These are phyloP conservation scores for Pseudogymnoascus sp. DNA, from an alignment of 2,329 filamentous ascomycete genomes.

Conservation along the genomic window DNA sequence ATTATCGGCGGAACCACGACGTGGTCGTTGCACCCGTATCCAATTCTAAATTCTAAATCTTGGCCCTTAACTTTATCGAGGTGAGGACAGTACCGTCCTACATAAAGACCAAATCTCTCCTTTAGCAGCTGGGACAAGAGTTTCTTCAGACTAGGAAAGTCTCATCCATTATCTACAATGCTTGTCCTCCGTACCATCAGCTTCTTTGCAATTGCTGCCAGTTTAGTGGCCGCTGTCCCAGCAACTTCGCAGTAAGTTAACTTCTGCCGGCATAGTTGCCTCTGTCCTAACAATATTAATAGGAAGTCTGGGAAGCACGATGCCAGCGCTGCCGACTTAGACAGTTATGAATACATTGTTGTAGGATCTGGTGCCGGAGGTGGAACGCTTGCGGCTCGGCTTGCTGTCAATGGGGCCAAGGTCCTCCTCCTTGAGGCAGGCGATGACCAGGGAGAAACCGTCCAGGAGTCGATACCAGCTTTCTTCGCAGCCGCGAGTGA, in stretches of 20 bases:
- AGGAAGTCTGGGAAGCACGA: neutral
- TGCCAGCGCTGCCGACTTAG: neutral
- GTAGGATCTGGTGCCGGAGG: constrained; percentile 45
- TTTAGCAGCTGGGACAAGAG: neutral
- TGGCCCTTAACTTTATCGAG: neutral
- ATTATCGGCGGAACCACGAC: neutral
- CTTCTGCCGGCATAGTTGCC: neutral
- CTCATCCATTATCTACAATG: neutral
- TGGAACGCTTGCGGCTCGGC: constrained; percentile 39
- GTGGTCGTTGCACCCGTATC: neutral
- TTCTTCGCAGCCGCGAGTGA: constrained; percentile 37
- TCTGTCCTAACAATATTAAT: neutral
- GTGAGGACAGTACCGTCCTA: neutral
- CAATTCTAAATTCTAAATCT: neutral
- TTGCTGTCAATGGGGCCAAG: constrained; percentile 41
- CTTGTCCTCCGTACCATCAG: constrained; percentile 9
- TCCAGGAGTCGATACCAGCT: constrained; percentile 38
- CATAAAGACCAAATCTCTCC: neutral
- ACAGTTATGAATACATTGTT: constrained; percentile 42
- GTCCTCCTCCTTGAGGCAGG: constrained; percentile 45
- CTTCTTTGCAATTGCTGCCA: constrained; percentile 9
- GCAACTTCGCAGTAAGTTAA: neutral
- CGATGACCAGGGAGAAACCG: constrained; percentile 35
- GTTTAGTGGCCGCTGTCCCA: constrained; percentile 1
- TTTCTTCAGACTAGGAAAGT: neutral